Evolutionary conservation across 495 filamentous ascomycete genomes (phyloP).

Genomic region (Penicillium nucicola): DNA sequence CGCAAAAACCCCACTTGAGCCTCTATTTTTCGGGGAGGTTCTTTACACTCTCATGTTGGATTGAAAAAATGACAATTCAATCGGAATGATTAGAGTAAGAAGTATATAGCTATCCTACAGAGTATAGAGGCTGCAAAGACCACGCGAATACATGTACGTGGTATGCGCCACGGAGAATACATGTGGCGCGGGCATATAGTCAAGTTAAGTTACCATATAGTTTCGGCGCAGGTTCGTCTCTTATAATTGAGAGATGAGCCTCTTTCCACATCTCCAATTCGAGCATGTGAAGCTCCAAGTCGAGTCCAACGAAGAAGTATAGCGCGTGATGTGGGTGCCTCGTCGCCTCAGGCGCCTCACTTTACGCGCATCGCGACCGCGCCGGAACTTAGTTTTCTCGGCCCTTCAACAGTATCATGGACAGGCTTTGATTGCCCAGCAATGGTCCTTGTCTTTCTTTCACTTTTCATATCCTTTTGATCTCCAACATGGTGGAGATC

Average conservation of each 20-base stretch:
- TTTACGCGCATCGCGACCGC: constrained; percentile 43
- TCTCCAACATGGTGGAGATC: constrained; percentile 51
- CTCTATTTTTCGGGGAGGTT: background rate
- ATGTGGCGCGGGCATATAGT: no score
- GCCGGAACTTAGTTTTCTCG: constrained; percentile 26
- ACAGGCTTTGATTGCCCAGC: constrained; percentile 15
- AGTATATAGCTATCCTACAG: no score
- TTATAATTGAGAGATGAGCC: no score
- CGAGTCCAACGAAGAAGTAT: background rate
- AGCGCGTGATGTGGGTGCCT: constrained; percentile 9
- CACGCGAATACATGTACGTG: no score
- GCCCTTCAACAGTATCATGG: constrained; percentile 13
- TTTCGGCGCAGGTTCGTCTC: no score
- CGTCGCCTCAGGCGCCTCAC: constrained; percentile 35
- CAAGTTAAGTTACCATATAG: no score
- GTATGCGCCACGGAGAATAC: no score
- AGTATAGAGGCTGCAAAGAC: no score
- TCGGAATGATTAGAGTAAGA: no score
- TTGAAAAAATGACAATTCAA: background rate
- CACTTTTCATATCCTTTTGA: constrained; percentile 12
- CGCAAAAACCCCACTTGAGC: constrained; percentile 1
- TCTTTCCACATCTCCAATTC: no score
- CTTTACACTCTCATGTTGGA: background rate
- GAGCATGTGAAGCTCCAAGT: no score
- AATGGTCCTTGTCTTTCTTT: constrained; percentile 28